These are phyloP conservation scores for Coniochaeta sp. DNA, from an alignment of 2,329 filamentous ascomycete species.

Conservation along the genomic window DNA sequence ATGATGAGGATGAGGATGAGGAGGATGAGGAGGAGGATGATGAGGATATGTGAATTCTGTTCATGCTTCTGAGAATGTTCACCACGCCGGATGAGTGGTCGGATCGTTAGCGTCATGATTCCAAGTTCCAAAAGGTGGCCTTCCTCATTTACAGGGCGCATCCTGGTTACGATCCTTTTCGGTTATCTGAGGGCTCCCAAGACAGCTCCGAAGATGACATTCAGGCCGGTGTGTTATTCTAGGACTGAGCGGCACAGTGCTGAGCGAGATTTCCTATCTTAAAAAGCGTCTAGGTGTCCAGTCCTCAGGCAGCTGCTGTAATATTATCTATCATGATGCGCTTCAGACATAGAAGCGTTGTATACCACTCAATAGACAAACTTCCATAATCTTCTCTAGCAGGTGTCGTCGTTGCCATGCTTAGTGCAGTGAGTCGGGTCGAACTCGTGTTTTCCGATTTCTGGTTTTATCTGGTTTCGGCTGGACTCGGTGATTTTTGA, in stretches of 20 bases:
- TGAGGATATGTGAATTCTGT: not conserved
- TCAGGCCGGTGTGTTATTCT: not conserved
- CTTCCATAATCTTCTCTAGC: not conserved
- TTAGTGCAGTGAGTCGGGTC: no score
- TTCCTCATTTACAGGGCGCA: not conserved
- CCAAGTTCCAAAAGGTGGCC: not conserved
- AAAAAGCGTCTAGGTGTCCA: not conserved
- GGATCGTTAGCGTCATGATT: not conserved
- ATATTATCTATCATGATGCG: not conserved
- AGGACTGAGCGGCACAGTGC: not conserved
- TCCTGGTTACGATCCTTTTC: no score
- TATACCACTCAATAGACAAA: conserved; percentile 1
- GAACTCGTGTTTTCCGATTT: no score
- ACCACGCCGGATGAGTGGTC: not conserved
- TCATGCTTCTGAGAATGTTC: not conserved
- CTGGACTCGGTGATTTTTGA: not conserved
- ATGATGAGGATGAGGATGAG: not conserved
- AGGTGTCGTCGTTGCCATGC: not conserved
- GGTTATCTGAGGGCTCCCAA: no score
- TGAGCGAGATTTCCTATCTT: not conserved
- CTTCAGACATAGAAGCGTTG: not conserved
- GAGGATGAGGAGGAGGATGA: not conserved
- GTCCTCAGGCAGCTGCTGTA: not conserved
- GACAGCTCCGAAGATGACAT: not conserved
- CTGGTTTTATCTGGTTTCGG: not conserved